These are phyloP conservation scores for Hsuehochloa calcarea DNA, from an alignment of 176 grass and related monocot species.

Conservation along the genomic window DNA sequence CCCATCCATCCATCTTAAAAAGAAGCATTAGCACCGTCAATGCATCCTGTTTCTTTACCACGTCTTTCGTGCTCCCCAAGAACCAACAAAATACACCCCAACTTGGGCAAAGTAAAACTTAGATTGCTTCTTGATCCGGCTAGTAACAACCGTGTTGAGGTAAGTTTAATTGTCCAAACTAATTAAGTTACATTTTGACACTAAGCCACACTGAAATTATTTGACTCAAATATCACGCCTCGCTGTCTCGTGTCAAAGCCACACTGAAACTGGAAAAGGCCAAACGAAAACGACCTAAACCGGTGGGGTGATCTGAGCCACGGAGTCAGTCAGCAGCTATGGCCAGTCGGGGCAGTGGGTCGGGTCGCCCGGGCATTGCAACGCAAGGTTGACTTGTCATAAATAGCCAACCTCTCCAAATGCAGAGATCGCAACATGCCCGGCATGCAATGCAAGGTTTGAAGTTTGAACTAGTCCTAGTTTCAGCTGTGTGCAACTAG, in stretches of 20 bases:
- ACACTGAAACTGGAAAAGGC: not conserved
- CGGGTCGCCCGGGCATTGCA: not conserved
- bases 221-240: not conserved
- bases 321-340: not conserved
- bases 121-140: conserved; percentile 13
- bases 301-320: not conserved
- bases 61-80: conserved; percentile 37
- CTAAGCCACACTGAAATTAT: not conserved
- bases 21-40: not conserved
- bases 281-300: conserved; percentile 33
- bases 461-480: not conserved
- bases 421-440: not conserved
- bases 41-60: conserved; percentile 13
- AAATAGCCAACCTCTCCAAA: conserved; percentile 17
- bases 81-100: conserved; percentile 31
- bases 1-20: not conserved
- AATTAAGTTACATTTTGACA: not conserved
- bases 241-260: not conserved
- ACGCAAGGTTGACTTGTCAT: conserved; percentile 27
- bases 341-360: not conserved
- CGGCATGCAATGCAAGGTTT: not conserved
- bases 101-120: conserved; percentile 33
- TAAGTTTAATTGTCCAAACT: not conserved
- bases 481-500: not conserved
- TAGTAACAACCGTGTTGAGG: not conserved